Evolutionary conservation across 1,284 basidiomycete species (phyloP).

Genomic region (Heliocybe sulcata): DNA sequence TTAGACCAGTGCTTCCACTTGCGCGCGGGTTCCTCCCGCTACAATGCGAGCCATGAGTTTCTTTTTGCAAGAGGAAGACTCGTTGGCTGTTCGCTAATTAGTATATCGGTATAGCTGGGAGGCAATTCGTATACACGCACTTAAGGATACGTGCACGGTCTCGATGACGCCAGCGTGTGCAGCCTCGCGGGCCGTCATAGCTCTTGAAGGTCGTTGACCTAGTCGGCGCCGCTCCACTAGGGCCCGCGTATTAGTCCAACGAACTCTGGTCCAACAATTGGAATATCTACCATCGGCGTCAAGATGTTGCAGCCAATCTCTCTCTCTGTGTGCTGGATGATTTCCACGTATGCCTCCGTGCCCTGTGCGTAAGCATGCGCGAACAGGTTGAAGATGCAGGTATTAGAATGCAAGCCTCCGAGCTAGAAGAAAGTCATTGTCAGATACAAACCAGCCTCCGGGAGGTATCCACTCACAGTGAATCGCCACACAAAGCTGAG

Average conservation of each 20-base stretch:
- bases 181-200: conserved; percentile 65
- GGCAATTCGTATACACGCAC: conserved; percentile 22
- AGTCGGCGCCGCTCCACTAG: conserved; percentile 93
- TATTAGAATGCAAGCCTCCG: conserved; percentile 94
- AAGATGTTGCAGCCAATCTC: conserved; percentile 90
- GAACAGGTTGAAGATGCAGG: conserved; percentile 93
- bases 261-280: neutral
- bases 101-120: neutral
- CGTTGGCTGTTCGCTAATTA: conserved; percentile 17
- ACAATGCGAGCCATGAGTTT: conserved; percentile 72
- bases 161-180: conserved; percentile 62
- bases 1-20: conserved; percentile 82
- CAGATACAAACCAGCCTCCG: neutral
- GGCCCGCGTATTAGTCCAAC: conserved; percentile 5
- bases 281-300: conserved; percentile 64
- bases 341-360: conserved; percentile 87
- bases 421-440: conserved; percentile 46
- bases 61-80: conserved; percentile 54
- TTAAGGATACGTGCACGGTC: conserved; percentile 56
- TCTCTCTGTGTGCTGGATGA: conserved; percentile 81
- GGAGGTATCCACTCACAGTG: conserved; percentile 52
- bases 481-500: conserved; percentile 97
- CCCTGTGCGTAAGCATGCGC: conserved; percentile 83
- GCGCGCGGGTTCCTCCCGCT: conserved; percentile 80
- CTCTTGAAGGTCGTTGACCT: conserved; percentile 74